Evolutionary conservation across 345 rosid species (phyloP), one percentile per base, ranked within the genome.

Genomic region (Carallia brachiata): DNA sequence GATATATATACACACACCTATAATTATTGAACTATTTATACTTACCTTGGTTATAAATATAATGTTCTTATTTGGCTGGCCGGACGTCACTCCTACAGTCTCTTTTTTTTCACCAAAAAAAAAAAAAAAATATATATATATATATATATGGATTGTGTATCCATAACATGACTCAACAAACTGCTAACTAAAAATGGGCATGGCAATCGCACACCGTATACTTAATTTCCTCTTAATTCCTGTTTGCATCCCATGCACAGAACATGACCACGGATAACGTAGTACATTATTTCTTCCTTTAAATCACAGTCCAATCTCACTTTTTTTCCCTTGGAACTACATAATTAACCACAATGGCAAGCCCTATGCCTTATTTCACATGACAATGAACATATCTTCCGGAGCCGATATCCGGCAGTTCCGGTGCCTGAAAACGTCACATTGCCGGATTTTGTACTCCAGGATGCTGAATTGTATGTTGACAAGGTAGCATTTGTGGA

Each of bases 401-500:
- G 84, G 56, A 90, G 97, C 84, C 74, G 68, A 6, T 78, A 79
- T 60, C 89, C 92, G 3, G 63, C 86, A 0, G 93, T 88, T 50
- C 80, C 88, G 0, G 87, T 95, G 60, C 97, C 93, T 0, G 84
- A 83, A 37, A 73, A 87, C 60, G 28, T 85, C 65, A 89, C 92
- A 6, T 62, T 92, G 78, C 96, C 98, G 2, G 93, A 92, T 50
- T 95, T 89, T 70, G 96, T 92, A 32, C 91, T 96, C 53, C 83
- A 89, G 61, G 92, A 85, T 65, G 96, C 88, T 16, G 95, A 92
- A 53, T 64, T 81, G 58, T 90, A 73, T 65, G 84, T 78, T 23
- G 90, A 89, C 70, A 87, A 86, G 75, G 90, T 88, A 7, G 99
- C 98, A 1, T 92, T 92, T 59, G 90, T 90, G 62, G 98, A 96